Percentiles rank a stretch among this genome's conserved stretches.
These are phyloP conservation scores for Paramecium bursaria DNA, from an alignment of 73 alveolate genomes.

Conservation along the genomic window DNA sequence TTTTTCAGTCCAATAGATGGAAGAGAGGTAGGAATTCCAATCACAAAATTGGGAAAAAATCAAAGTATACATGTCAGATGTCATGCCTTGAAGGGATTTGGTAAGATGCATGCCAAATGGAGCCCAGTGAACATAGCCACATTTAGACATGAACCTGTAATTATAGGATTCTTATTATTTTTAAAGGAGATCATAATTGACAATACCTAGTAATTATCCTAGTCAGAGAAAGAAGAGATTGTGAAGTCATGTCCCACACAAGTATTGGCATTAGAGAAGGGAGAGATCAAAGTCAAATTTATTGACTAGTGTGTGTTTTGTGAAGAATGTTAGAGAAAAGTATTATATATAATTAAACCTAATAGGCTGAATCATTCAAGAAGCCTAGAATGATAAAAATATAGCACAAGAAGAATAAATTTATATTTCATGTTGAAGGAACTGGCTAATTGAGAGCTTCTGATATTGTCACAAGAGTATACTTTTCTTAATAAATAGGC, in stretches of 20 bases:
- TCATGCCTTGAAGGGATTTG: slow-evolving; percentile 94
- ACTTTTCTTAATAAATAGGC: too few relatives aligned
- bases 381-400: slow-evolving; percentile 86
- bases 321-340: slow-evolving; percentile 77
- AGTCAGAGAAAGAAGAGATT: slow-evolving; percentile 77
- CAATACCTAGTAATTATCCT: neutral
- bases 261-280: slow-evolving; percentile 71
- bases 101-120: slow-evolving; percentile 97
- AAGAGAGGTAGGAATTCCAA: slow-evolving; percentile 85
- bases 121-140: slow-evolving; percentile 90
- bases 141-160: slow-evolving; percentile 89
- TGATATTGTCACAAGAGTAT: slow-evolving; percentile 85
- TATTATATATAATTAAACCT: neutral
- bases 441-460: slow-evolving; percentile 92
- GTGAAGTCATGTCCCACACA: slow-evolving; percentile 75
- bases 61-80: slow-evolving; percentile 89
- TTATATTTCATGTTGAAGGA: slow-evolving; percentile 87
- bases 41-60: slow-evolving; percentile 88
- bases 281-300: slow-evolving; percentile 78
- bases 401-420: slow-evolving; percentile 86
- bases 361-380: slow-evolving; percentile 71
- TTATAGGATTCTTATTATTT: slow-evolving; percentile 59
- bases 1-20: slow-evolving; percentile 81
- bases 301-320: slow-evolving; percentile 81
- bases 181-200: slow-evolving; percentile 46